Evolutionary conservation across 805 yeast species (phyloP).

Genomic region (Peterozyma xylosa): DNA sequence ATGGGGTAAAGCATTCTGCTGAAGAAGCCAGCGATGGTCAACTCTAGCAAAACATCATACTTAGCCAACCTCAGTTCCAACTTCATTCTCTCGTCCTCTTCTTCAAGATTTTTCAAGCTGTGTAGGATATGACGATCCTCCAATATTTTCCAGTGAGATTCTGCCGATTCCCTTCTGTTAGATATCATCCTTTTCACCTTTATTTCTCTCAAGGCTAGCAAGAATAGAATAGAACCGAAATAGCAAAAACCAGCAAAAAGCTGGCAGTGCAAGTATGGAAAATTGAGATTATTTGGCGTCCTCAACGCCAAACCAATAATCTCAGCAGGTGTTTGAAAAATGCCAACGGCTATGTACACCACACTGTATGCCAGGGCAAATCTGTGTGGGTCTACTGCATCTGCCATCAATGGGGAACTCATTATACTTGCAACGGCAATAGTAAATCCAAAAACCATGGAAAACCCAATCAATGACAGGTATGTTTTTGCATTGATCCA

Average conservation of each 20-base stretch:
- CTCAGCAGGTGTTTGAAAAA: constrained; percentile 24
- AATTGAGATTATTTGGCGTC: constrained; percentile 13
- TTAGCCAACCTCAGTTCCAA: background rate
- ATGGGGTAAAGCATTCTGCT: constrained; percentile 20
- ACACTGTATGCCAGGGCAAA: constrained; percentile 21
- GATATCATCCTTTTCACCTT: constrained; percentile 35
- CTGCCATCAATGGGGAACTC: constrained; percentile 26
- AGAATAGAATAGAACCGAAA: constrained; percentile 30
- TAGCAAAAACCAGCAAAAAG: constrained; percentile 46
- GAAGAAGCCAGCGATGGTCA: constrained; percentile 8
- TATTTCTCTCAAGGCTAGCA: constrained; percentile 49
- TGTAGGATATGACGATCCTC: background rate
- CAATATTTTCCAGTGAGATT: constrained; percentile 1
- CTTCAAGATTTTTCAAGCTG: too few species aligned
- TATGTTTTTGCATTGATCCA: constrained; percentile 43
- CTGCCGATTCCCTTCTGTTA: constrained; percentile 12
- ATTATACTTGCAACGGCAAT: constrained; percentile 39
- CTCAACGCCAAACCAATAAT: constrained; percentile 21
- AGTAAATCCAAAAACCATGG: constrained; percentile 33
- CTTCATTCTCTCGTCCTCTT: too few species aligned
- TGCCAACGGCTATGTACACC: constrained; percentile 18
- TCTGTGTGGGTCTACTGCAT: constrained; percentile 22
- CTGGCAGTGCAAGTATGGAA: constrained; percentile 54
- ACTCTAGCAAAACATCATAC: constrained; percentile 1
- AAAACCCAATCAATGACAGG: constrained; percentile 32